These are phyloP conservation scores for Rosa persica DNA, from an alignment of 306 rosid species.

Conservation along the genomic window DNA sequence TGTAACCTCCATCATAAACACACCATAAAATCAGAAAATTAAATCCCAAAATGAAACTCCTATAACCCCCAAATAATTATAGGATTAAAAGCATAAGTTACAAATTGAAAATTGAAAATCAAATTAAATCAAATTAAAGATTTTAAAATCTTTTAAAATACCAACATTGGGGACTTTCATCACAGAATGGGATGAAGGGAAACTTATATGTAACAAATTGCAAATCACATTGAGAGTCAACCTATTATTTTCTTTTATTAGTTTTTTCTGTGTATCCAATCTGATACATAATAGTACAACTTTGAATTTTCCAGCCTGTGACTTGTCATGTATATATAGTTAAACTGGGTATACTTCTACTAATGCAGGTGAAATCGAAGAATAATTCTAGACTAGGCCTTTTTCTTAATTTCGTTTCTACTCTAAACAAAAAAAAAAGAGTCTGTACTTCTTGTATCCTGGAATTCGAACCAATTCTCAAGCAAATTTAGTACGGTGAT, in stretches of 20 bases:
- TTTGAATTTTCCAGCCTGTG: background rate
- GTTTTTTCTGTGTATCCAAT: background rate
- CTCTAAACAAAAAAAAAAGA: slow-evolving; percentile 28
- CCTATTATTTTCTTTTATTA: background rate
- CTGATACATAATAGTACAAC: background rate
- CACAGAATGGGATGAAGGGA: slow-evolving; percentile 81
- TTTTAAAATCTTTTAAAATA: too few relatives aligned
- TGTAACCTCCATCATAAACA: too few relatives aligned
- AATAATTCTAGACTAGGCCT: slow-evolving; percentile 68
- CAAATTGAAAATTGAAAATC: too few relatives aligned
- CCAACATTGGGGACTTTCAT: slow-evolving; percentile 97
- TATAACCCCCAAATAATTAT: too few relatives aligned
- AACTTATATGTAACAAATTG: slow-evolving; percentile 36
- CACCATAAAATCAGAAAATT: too few relatives aligned
- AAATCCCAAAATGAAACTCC: too few relatives aligned
- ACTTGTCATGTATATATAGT: slow-evolving; percentile 10
- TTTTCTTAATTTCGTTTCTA: slow-evolving; percentile 53
- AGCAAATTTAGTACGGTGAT: slow-evolving; percentile 48
- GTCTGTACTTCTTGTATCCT: slow-evolving; percentile 51
- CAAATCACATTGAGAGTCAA: background rate
- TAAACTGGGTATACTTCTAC: slow-evolving; percentile 21
- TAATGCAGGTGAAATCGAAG: slow-evolving; percentile 66
- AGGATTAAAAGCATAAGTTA: too few relatives aligned
- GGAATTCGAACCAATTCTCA: slow-evolving; percentile 23
- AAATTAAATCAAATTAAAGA: too few relatives aligned